phyloP scores from a whole-genome alignment of 2,329 filamentous ascomycete genomes.

The Botrytis paeoniae region DNA sequence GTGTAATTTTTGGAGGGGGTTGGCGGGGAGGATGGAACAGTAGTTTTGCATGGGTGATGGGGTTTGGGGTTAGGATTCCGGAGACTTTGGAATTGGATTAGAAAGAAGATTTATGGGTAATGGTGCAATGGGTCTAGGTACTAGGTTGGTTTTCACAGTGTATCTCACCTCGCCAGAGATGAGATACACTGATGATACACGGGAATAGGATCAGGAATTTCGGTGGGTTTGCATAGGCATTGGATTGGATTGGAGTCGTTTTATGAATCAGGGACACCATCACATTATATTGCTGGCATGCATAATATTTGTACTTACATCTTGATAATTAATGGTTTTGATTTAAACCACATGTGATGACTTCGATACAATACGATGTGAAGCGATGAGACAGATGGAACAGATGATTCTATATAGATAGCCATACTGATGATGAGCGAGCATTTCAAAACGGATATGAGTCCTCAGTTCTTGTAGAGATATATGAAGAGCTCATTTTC shows the following conservation, averaged over 20 bases:
- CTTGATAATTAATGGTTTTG: background rate
- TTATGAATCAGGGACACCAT: background rate
- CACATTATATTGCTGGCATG: background rate
- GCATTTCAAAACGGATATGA: background rate
- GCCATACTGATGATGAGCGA: background rate
- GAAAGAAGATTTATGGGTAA: background rate
- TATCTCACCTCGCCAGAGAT: no score
- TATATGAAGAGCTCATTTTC: background rate
- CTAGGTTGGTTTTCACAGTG: background rate
- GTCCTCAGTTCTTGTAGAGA: background rate
- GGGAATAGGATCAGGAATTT: background rate
- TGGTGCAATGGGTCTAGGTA: background rate
- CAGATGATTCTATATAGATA: background rate
- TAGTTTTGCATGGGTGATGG: background rate
- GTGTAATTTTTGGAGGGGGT: background rate
- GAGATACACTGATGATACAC: background rate
- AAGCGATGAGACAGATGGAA: background rate
- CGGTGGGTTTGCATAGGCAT: background rate
- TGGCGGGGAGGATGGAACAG: conserved; percentile 7
- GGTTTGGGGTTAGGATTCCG: background rate
- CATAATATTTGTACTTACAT: background rate
- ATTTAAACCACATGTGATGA: background rate
- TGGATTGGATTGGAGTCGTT: background rate
- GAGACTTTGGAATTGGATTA: background rate
- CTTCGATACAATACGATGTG: background rate